Conservation (phyloP, 208 protist genomes). For the Wallacemonas sp. region DNA sequence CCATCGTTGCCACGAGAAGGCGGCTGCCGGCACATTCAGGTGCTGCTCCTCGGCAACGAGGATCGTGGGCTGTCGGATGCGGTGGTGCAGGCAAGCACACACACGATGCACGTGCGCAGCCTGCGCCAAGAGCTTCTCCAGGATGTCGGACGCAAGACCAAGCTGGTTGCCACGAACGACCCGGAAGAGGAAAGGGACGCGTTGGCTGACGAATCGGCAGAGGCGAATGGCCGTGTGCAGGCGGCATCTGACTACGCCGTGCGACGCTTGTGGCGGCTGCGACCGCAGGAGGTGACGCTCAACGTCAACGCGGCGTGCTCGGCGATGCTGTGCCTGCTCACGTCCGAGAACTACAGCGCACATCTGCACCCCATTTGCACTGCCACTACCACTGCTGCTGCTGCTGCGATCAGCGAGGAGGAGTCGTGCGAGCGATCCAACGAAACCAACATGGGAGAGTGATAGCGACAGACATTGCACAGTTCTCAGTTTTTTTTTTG, state of each 20-base stretch:
- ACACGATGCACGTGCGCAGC: constrained; percentile 59
- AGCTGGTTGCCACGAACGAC: neutral
- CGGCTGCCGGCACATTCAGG: constrained; percentile 17
- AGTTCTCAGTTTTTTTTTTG: too few relatives aligned
- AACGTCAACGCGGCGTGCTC: constrained; percentile 83
- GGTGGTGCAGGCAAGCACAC: constrained; percentile 53
- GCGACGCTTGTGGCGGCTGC: constrained; percentile 25
- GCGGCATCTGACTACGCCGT: constrained; percentile 11
- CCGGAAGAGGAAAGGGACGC: neutral
- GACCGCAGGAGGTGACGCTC: constrained; percentile 62
- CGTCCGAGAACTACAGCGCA: neutral
- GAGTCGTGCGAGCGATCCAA: too few relatives aligned
- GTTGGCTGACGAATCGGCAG: neutral
- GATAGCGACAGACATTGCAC: too few relatives aligned
- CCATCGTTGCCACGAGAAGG: neutral
- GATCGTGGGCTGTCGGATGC: constrained; percentile 48
- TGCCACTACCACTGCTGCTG: neutral
- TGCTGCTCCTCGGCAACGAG: constrained; percentile 82
- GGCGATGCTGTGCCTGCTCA: constrained; percentile 39
- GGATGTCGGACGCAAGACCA: neutral
- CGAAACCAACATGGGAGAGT: too few relatives aligned
- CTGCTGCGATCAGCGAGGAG: too few relatives aligned
- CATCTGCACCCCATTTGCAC: neutral
- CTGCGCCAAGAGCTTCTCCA: constrained; percentile 35
- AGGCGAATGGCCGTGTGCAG: neutral